Conservation (phyloP, 129 eudicot genomes). For the Flaveria bidentis region DNA sequence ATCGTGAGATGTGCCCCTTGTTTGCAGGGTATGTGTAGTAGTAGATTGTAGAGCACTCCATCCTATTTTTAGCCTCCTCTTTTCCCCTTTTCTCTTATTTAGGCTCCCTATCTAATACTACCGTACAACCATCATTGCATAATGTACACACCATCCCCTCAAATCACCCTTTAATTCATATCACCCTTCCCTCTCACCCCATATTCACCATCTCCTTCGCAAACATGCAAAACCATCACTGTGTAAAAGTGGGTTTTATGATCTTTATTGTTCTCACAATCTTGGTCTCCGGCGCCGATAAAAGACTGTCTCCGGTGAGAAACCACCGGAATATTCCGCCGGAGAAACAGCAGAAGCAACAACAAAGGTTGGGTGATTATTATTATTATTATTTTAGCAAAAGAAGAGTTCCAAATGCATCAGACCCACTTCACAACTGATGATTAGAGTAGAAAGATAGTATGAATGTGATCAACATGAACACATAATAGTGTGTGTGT, state of each 20-base stretch:
- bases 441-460: background rate
- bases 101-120: background rate
- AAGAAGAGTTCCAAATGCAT: constrained; percentile 52
- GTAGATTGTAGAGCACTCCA: constrained; percentile 33
- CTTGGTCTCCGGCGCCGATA: constrained; percentile 32
- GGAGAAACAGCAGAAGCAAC: constrained; percentile 28
- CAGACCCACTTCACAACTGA: constrained; percentile 53
- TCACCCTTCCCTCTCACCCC: background rate
- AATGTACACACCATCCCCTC: constrained; percentile 25
- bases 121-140: constrained; percentile 33
- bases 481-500: background rate
- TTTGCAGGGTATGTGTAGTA: constrained; percentile 43
- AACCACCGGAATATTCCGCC: constrained; percentile 16
- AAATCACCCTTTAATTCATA: constrained; percentile 26
- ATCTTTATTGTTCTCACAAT: constrained; percentile 32
- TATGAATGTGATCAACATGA: constrained; percentile 8
- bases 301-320: background rate
- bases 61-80: constrained; percentile 24
- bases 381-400: constrained; percentile 27
- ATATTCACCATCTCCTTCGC: constrained; percentile 1
- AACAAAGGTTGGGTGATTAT: constrained; percentile 16
- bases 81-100: constrained; percentile 9
- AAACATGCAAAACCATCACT: constrained; percentile 35
- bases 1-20: constrained; percentile 48
- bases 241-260: background rate